Evolutionary conservation across 768 basidiomycete species (phyloP), one percentile per base, ranked within the genome.

Genomic region (Macrolepiota fuliginosa): DNA sequence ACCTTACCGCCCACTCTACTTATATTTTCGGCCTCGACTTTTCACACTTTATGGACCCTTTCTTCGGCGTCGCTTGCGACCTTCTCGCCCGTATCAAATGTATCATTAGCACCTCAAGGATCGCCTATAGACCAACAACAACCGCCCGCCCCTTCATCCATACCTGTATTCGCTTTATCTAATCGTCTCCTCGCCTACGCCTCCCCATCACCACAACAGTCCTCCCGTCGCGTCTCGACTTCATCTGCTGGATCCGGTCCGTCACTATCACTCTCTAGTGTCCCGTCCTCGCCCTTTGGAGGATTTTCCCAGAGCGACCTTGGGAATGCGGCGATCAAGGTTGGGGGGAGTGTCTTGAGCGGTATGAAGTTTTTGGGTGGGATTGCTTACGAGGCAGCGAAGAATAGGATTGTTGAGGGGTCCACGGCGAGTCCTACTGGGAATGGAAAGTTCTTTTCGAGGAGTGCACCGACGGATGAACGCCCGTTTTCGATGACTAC

Each of bases 311-410:
- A 82, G 61, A 76, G 77, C 1, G 83, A 86, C 50, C 63, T 86
- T 1, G 82, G 86, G 15, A 78, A 71, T 60, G 78, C 85, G 10
- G 87, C 87, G 6, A 66, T 82, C 57, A 84, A 79, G 64, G 82
- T 87, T 1, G 87, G 88, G 22, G 86, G 83, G 35, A 82, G 78
- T 24, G 78, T 91, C 10, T 72, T 89, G 61, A 85, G 79, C 65
- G 87, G 88, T 19, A 81, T 90, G 80, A 82, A 82, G 68, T 81
- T 82, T 6, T 69, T 89, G 1, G 84, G 88, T 1, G 87, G 86
- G 15, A 75, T 85, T 66, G 89, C 88, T 1, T 78, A 81, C 36
- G 78, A 77, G 17, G 85, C 83, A 40, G 83, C 83, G 53, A 72
- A 71, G 71, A 76, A 66, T 46, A 65, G 71, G 3, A 71, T 77